Base-by-base conservation (phyloP, 108 stramenopile genomes). In the Conticribra guillardii region DNA sequence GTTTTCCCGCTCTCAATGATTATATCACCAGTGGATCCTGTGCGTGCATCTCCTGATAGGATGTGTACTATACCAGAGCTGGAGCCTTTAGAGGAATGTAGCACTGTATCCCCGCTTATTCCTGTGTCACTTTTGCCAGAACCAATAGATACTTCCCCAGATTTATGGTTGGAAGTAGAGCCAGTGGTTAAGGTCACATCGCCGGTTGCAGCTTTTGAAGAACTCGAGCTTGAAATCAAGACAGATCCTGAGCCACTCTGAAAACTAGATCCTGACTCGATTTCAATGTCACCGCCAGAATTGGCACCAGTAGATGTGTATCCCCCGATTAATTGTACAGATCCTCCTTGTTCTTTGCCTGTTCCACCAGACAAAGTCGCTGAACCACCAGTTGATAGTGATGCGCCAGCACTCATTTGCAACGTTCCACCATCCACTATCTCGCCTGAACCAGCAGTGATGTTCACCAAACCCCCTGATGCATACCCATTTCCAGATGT, bases 361-460 rank as follows among this genome's bases (percentile, higher is more conserved):
- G 45, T 64, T 3, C 24, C 63, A 48, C 58, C 58, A 22, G 58
- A 37, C 44, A 30, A 24, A 29, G 60, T 7, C 18, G 30, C 46
- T 11, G 45, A 41, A 32, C 63, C 63, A 49, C 63, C 63, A 15
- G 8, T 26, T 18, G 26, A 14, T 7, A 19, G 53, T 26, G 52
- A 49, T 4, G 23, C 29, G 2, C 52, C 64, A 26, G 26, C 29
- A 1, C 70, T 62, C 4, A 41, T 41, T 5, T 41, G 68, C 80
- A 23, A 48, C 8, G 46, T 34, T 26, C 80, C 74, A 14, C 74
- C 80, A 8, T 71, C 37, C 1, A 53, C 44, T 23, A 24, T 7
- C 28, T 34, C 17, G 1, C 69, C 69, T 23, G 5, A n/a, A 14
- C 80, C 80, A 24, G 56, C 37, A 22, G 69, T 71, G 21, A 81